These are phyloP conservation scores for Phycomyces nitens DNA, from an alignment of 192 early-diverging fungal genomes.

Conservation along the genomic window DNA sequence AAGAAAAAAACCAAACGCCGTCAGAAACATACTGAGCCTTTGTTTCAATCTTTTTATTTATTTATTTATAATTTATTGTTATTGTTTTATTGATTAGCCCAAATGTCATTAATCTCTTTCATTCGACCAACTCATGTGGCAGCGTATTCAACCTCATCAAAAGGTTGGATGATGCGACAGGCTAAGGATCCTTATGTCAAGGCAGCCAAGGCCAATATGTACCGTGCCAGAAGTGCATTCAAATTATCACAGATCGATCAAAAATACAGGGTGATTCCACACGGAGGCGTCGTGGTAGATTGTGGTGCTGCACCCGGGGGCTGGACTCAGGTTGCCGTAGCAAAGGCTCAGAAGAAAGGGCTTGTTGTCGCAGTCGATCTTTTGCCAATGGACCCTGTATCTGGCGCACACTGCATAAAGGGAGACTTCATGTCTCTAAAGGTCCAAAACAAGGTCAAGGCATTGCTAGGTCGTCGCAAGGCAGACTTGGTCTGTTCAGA, in stretches of 20 bases:
- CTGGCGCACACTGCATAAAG: conserved; percentile 56
- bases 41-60: no score
- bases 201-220: conserved; percentile 49
- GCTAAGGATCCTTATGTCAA: conserved; percentile 65
- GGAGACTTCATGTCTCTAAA: conserved; percentile 61
- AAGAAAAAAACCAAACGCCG: no score
- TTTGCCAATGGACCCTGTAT: conserved; percentile 64
- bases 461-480: conserved; percentile 28
- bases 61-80: background rate
- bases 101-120: background rate
- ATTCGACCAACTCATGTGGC: conserved; percentile 1
- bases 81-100: background rate
- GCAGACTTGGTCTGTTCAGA: conserved; percentile 61
- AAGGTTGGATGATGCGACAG: conserved; percentile 66
- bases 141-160: conserved; percentile 38
- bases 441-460: conserved; percentile 35
- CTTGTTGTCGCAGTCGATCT: conserved; percentile 69
- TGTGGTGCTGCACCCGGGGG: conserved; percentile 76
- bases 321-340: conserved; percentile 70
- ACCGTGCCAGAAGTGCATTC: conserved; percentile 71
- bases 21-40: no score
- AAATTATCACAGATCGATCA: conserved; percentile 63
- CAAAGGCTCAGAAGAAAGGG: conserved; percentile 34
- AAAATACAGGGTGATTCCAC: conserved; percentile 39
- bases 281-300: conserved; percentile 43